Evolutionary conservation across 129 eudicot species (phyloP).

Genomic region (Calendula officinalis): DNA sequence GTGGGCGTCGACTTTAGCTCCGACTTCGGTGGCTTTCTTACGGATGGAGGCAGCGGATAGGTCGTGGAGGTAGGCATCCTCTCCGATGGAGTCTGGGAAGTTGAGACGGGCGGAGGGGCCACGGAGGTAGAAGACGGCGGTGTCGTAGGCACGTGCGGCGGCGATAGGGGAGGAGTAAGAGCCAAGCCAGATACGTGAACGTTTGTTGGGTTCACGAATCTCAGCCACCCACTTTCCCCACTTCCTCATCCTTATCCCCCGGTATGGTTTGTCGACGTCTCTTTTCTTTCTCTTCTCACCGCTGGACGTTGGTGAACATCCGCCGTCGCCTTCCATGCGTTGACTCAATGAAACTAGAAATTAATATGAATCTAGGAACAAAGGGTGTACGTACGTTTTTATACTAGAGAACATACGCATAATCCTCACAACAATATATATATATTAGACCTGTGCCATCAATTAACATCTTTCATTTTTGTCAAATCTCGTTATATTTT

Average conservation of each 20-base stretch:
- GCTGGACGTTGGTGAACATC: slow-evolving; percentile 31
- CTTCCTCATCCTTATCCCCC: slow-evolving; percentile 94
- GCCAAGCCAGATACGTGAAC: slow-evolving; percentile 87
- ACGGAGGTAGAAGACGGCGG: slow-evolving; percentile 77
- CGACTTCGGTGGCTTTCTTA: slow-evolving; percentile 84
- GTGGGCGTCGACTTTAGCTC: slow-evolving; percentile 82
- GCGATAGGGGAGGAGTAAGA: slow-evolving; percentile 90
- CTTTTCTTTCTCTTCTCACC: slow-evolving; percentile 41
- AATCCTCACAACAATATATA: too few species aligned
- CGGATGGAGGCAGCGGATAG: slow-evolving; percentile 70
- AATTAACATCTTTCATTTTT: too few species aligned
- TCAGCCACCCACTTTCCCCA: slow-evolving; percentile 99
- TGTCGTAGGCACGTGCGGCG: slow-evolving; percentile 96
- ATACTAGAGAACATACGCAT: too few species aligned
- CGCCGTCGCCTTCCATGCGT: slow-evolving; percentile 34
- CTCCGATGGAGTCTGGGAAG: slow-evolving; percentile 61
- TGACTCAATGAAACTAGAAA: slow-evolving; percentile 9
- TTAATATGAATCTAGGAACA: slow-evolving; percentile 9
- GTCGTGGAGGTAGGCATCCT: slow-evolving; percentile 38
- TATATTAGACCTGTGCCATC: too few species aligned
- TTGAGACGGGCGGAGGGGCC: slow-evolving; percentile 85
- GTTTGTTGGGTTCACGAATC: slow-evolving; percentile 81
- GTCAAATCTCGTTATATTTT: too few species aligned
- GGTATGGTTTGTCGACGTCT: slow-evolving; percentile 57
- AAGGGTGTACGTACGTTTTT: neutral